Base-by-base conservation (phyloP, 495 filamentous ascomycete genomes). In the Podospora pseudopauciseta region DNA sequence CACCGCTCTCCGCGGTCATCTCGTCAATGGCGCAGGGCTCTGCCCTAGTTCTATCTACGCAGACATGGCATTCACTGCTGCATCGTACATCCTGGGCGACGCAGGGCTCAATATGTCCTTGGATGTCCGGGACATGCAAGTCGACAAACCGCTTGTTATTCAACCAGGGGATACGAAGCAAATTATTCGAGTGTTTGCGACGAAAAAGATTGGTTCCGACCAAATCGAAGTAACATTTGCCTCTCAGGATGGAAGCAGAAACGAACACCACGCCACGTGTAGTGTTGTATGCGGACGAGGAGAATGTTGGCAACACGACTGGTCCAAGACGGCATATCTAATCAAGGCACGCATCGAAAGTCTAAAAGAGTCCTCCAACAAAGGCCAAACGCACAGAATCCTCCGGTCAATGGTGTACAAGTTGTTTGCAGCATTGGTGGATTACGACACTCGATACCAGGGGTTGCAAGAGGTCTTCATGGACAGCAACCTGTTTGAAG, bases 41-140 rank as follows among this genome's bases (percentile, higher is more conserved):
- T 80, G 79, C 57, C 76, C 80, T 2, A 72, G 71, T 60, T 86
- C 87, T 4, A 74, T 90, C 4, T 91, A 87, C 65, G 87, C 86
- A 39, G 89, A 91, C 72, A 89, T 90, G 77, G 88, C 88, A 2
- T 79, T 88, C 30, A 90, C 89, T 2, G 74, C 90, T 23, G 86
- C 80, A 15, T 79, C 87, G 9, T 89, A 89, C 69, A 69, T 86
- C 26, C 77, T 84, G 9, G 77, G 80, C n/a, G 77, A 78, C 39
- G 76, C 80, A 61, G 78, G 81, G 59, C 74, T 68, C 49, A 76
- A 73, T 0, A 61, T 76, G 26, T 78, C 76, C 2, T 76, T 86
- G 62, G 77, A 86, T 70, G 77, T 87, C 34, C 76, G 79, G 30
- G 75, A 85, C 54, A 85, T 90, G 76, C 72, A 80, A 15, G 85